A percentile compares a stretch with the other conserved stretches of the same genome.
Conservation (phyloP, 2,329 filamentous ascomycete genomes). For the Sphaerulina vaccinii region DNA sequence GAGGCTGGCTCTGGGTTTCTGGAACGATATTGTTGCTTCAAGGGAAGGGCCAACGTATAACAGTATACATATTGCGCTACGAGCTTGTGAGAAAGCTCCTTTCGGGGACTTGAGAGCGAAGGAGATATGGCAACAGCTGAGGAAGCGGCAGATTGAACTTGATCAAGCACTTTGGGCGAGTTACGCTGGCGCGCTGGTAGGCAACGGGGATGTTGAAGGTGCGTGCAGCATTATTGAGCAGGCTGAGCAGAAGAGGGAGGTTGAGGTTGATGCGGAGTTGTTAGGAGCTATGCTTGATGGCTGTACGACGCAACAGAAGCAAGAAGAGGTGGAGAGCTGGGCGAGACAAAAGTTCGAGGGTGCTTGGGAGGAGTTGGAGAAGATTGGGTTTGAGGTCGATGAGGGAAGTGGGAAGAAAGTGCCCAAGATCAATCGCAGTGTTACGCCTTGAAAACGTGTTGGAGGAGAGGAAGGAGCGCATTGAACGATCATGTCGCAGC, state of each 20-base stretch:
- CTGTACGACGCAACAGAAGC: slow-evolving; percentile 58
- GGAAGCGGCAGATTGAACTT: slow-evolving; percentile 74
- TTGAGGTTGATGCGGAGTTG: slow-evolving; percentile 68
- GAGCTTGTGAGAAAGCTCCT: slow-evolving; percentile 65
- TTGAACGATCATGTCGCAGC: no score
- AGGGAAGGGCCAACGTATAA: slow-evolving; percentile 83
- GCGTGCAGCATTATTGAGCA: slow-evolving; percentile 64
- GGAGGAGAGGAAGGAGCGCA: no score
- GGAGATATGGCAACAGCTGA: slow-evolving; percentile 69
- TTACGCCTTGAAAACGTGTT: slow-evolving; percentile 29
- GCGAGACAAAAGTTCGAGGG: slow-evolving; percentile 65
- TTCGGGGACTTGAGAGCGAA: slow-evolving; percentile 48
- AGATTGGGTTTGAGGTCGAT: slow-evolving; percentile 42
- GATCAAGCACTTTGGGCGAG: slow-evolving; percentile 70
- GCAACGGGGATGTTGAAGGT: slow-evolving; percentile 68
- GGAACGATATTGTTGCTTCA: slow-evolving; percentile 78
- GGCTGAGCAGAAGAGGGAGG: slow-evolving; percentile 65
- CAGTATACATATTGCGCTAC: slow-evolving; percentile 77
- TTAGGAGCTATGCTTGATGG: slow-evolving; percentile 78
- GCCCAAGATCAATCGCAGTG: slow-evolving; percentile 29
- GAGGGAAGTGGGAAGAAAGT: slow-evolving; percentile 20
- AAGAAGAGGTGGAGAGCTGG: slow-evolving; percentile 72
- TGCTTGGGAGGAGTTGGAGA: slow-evolving; percentile 66
- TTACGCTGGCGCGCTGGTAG: slow-evolving; percentile 74
- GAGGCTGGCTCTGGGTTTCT: slow-evolving; percentile 70